These are phyloP conservation scores for Exophiala xenobiotica DNA, from an alignment of 2,329 filamentous ascomycete genomes.

Conservation along the genomic window DNA sequence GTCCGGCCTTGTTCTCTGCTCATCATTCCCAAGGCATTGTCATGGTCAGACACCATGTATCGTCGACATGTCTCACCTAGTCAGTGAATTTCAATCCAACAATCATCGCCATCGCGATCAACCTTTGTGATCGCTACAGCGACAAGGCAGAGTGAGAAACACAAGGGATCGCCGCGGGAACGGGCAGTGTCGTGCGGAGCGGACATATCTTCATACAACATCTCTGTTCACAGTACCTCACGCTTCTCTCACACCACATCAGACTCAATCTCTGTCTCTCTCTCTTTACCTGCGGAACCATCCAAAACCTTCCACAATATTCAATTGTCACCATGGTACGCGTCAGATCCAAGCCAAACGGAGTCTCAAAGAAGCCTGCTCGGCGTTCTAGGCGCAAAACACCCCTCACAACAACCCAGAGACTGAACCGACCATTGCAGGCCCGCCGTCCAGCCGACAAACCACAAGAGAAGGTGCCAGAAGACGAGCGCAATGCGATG, in stretches of 20 bases:
- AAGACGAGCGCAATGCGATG: conserved; percentile 4
- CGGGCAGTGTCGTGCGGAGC: too few relatives aligned
- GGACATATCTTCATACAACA: neutral
- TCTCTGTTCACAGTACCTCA: neutral
- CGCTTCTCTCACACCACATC: neutral
- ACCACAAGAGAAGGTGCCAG: neutral
- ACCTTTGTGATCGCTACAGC: neutral
- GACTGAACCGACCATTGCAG: neutral
- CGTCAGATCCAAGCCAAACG: neutral
- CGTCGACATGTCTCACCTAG: too few relatives aligned
- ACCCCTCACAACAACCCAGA: neutral
- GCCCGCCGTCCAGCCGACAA: neutral
- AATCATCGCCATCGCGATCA: too few relatives aligned
- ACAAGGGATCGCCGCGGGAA: neutral
- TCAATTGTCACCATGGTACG: too few relatives aligned
- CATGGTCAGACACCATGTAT: too few relatives aligned
- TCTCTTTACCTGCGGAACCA: neutral
- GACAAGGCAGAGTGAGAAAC: too few relatives aligned
- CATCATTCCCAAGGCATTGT: too few relatives aligned
- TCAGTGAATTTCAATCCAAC: too few relatives aligned
- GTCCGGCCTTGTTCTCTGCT: too few relatives aligned
- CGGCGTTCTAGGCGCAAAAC: neutral
- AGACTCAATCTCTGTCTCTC: too few relatives aligned
- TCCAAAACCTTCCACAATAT: too few relatives aligned
- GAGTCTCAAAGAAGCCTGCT: neutral